Evolutionary conservation across 805 yeast species (phyloP).

Genomic region (Monosporozyma yasuniensis): DNA sequence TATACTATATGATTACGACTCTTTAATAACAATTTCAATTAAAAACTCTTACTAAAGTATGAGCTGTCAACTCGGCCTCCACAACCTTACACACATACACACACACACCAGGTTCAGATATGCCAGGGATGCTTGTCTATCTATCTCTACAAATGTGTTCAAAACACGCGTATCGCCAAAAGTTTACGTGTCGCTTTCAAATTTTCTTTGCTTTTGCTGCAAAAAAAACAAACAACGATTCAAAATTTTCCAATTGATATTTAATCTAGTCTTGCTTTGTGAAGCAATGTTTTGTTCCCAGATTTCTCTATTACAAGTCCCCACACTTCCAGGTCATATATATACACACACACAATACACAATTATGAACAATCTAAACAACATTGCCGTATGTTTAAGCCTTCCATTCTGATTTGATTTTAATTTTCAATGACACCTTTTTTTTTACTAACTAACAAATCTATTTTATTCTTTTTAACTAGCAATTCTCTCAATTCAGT

Average conservation of each 20-base stretch:
- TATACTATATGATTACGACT: not conserved
- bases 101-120: too few species aligned
- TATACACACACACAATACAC: not conserved
- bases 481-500: conserved; percentile 27
- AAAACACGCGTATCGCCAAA: not conserved
- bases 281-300: too few species aligned
- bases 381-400: conserved; percentile 7
- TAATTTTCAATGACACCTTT: not conserved
- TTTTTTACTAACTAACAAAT: not conserved
- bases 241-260: not conserved
- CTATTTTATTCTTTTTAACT: not conserved
- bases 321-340: too few species aligned
- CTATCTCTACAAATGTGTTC: too few species aligned
- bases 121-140: too few species aligned
- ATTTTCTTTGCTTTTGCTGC: not conserved
- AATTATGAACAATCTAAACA: conserved; percentile 3
- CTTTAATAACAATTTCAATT: too few species aligned
- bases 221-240: not conserved
- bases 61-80: too few species aligned
- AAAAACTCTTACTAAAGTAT: too few species aligned
- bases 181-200: not conserved
- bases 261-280: too few species aligned
- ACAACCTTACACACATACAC: too few species aligned
- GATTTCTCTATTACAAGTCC: too few species aligned
- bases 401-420: not conserved